Evolutionary conservation across 352 stramenopile species (phyloP).

Genomic region (Globisporangium spinosum): DNA sequence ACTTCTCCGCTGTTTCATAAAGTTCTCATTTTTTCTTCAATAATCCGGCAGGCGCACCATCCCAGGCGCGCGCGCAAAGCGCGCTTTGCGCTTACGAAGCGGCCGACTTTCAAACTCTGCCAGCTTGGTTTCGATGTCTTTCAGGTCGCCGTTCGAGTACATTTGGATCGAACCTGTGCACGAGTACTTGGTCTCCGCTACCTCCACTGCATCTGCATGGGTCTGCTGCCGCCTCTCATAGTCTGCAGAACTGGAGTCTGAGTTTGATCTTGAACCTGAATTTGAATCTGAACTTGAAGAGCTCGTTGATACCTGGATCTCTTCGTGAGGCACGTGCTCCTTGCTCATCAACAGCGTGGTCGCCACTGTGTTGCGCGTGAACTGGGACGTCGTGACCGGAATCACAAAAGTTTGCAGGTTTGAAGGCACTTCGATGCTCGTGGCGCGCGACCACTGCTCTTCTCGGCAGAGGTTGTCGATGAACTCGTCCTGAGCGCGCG

Average conservation of each 20-base stretch:
- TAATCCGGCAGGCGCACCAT: constrained; percentile 24
- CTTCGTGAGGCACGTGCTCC: not conserved
- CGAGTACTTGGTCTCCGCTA: constrained; percentile 14
- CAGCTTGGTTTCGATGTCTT: constrained; percentile 4
- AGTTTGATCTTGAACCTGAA: not conserved
- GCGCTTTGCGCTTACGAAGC: constrained; percentile 10
- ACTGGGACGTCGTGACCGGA: constrained; percentile 16
- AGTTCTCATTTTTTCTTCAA: constrained; percentile 14
- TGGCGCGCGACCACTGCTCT: constrained; percentile 19
- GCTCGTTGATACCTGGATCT: constrained; percentile 5
- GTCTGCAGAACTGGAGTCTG: not conserved
- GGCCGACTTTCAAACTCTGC: constrained; percentile 4
- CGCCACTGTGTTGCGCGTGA: constrained; percentile 23
- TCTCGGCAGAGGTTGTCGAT: constrained; percentile 17
- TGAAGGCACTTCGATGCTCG: constrained; percentile 10
- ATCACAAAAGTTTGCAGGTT: constrained; percentile 17
- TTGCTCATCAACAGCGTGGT: constrained; percentile 17
- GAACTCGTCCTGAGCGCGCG: constrained; percentile 5
- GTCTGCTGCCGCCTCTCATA: not conserved
- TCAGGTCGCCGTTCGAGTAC: constrained; percentile 23
- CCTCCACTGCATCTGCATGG: not conserved
- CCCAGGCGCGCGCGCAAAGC: constrained; percentile 10
- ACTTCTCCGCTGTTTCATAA: not conserved
- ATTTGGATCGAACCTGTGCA: constrained; percentile 20
- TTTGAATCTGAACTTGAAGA: not conserved